Conservation (phyloP, 2,329 filamentous ascomycete genomes). For the Fusarium sp. region DNA sequence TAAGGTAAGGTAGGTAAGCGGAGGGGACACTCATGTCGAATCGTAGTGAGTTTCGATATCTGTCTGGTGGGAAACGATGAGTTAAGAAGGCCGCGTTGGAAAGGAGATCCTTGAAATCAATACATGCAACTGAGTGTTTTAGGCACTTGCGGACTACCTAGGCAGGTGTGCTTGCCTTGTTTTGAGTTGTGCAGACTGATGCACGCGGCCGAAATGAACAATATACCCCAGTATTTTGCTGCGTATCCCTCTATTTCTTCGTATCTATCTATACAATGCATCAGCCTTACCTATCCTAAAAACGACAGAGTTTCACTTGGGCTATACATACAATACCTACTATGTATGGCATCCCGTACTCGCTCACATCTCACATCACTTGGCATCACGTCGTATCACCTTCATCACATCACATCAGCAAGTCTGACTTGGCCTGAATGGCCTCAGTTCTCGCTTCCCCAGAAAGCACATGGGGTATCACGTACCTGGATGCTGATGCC, state of each 20-base stretch:
- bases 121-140: conserved; percentile 35
- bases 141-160: conserved; percentile 24
- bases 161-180: conserved; percentile 17
- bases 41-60: conserved; percentile 23
- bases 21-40: conserved; percentile 25
- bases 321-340: neutral
- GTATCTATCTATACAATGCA: conserved; percentile 3
- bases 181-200: conserved; percentile 22
- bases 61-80: conserved; percentile 36
- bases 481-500: conserved; percentile 22
- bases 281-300: neutral
- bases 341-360: conserved; percentile 19
- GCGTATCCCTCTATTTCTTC: conserved; percentile 10
- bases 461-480: conserved; percentile 12
- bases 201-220: conserved; percentile 37
- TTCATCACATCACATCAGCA: conserved; percentile 28
- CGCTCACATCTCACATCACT: conserved; percentile 24
- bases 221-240: conserved; percentile 14
- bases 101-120: conserved; percentile 29
- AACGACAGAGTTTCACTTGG: conserved; percentile 18
- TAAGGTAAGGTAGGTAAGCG: conserved; percentile 20
- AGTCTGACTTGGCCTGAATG: conserved; percentile 20
- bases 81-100: conserved; percentile 43
- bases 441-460: conserved; percentile 22
- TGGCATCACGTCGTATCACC: conserved; percentile 22